Conservation (phyloP, 31 red algal genomes). For the Asparagopsis taxiformis region DNA sequence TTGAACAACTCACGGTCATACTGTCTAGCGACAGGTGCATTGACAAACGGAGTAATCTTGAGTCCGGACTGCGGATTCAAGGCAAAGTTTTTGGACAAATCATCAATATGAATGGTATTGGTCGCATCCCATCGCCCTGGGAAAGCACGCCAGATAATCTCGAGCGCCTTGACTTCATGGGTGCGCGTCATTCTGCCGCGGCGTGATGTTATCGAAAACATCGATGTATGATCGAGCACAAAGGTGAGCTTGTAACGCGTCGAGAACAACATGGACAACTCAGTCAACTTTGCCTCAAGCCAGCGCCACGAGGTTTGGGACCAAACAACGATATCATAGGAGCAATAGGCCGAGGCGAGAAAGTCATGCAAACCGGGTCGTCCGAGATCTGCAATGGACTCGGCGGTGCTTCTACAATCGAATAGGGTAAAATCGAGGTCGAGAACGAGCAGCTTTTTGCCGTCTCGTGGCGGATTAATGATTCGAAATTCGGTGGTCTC, state of each 20-base stretch:
- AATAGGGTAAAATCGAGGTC: constrained; percentile 87
- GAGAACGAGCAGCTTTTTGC: constrained; percentile 73
- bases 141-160: constrained; percentile 85
- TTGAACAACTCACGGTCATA: constrained; percentile 75
- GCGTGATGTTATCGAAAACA: constrained; percentile 51
- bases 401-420: constrained; percentile 39
- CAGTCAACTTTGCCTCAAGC: constrained; percentile 91
- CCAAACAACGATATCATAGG: constrained; percentile 90
- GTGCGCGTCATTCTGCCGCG: constrained; percentile 4
- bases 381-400: constrained; percentile 31
- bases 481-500: constrained; percentile 50
- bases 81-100: constrained; percentile 83
- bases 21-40: constrained; percentile 30
- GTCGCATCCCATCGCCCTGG: constrained; percentile 50
- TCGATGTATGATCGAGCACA: constrained; percentile 82
- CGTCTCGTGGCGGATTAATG: constrained; percentile 66
- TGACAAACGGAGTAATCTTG: constrained; percentile 64
- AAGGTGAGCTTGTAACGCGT: constrained; percentile 76
- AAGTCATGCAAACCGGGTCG: constrained; percentile 82
- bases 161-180: constrained; percentile 86
- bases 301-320: constrained; percentile 92
- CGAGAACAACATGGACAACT: constrained; percentile 72
- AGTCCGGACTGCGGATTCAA: constrained; percentile 83
- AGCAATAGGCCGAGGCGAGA: constrained; percentile 71
- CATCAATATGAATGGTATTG: constrained; percentile 89